These are phyloP conservation scores for Monosporozyma unispora DNA, from an alignment of 805 yeast genomes.

Conservation along the genomic window DNA sequence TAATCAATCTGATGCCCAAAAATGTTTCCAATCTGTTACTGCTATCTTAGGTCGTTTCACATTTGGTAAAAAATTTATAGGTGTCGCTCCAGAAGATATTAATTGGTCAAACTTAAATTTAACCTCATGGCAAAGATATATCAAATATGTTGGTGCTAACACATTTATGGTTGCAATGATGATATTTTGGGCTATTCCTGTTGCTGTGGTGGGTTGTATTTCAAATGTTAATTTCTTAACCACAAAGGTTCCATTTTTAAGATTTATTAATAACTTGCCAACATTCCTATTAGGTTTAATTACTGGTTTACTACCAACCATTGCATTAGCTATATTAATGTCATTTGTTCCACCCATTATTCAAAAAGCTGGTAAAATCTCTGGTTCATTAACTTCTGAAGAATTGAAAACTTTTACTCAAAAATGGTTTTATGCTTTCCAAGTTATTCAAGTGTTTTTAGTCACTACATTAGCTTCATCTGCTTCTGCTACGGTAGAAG, in stretches of 20 bases:
- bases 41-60: slow-evolving; percentile 38
- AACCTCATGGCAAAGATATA: slow-evolving; percentile 45
- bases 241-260: slow-evolving; percentile 60
- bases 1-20: slow-evolving; percentile 78
- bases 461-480: slow-evolving; percentile 80
- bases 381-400: slow-evolving; percentile 66
- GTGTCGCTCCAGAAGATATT: slow-evolving; percentile 72
- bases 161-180: slow-evolving; percentile 58
- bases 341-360: slow-evolving; percentile 78
- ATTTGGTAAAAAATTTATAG: slow-evolving; percentile 42
- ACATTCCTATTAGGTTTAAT: slow-evolving; percentile 62
- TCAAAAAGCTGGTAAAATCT: slow-evolving; percentile 60
- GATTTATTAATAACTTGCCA: slow-evolving; percentile 72
- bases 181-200: slow-evolving; percentile 93
- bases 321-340: slow-evolving; percentile 76
- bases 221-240: slow-evolving; percentile 78
- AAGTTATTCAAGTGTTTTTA: slow-evolving; percentile 80
- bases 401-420: slow-evolving; percentile 76
- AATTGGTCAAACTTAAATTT: slow-evolving; percentile 71
- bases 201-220: slow-evolving; percentile 91
- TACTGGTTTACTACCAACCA: slow-evolving; percentile 80
- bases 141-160: slow-evolving; percentile 50
- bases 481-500: slow-evolving; percentile 64
- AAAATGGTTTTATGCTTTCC: slow-evolving; percentile 82
- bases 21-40: slow-evolving; percentile 77